Percentiles rank a stretch among this genome's conserved stretches.
phyloP scores from a whole-genome alignment of 2,329 filamentous ascomycete genomes.

The Arachnopeziza araneosa region DNA sequence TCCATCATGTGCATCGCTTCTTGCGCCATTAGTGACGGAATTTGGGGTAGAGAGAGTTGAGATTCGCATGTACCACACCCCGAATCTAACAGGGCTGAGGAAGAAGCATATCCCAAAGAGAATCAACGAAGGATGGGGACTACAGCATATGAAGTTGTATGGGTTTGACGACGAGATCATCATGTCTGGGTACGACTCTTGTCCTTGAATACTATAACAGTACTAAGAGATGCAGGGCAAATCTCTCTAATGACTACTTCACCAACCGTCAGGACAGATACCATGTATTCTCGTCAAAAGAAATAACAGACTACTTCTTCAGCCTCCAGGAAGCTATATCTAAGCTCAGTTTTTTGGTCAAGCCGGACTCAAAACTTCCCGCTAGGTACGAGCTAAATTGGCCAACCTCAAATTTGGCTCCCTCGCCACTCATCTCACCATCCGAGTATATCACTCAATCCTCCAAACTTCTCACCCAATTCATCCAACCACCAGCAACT shows the following conservation, averaged over 20 bases:
- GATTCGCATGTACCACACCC: constrained; percentile 96
- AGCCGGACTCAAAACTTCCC: constrained; percentile 49
- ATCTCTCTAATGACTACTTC: constrained; percentile 90
- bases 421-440: constrained; percentile 67
- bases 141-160: constrained; percentile 99
- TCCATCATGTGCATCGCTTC: constrained; percentile 79
- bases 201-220: neutral
- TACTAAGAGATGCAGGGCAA: constrained; percentile 50
- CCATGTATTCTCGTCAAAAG: constrained; percentile 76
- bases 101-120: constrained; percentile 81
- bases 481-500: constrained; percentile 45
- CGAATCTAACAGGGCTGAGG: constrained; percentile 80
- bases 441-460: constrained; percentile 64
- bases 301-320: constrained; percentile 78
- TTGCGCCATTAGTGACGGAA: constrained; percentile 76
- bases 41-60: constrained; percentile 83
- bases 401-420: constrained; percentile 68
- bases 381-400: constrained; percentile 62
- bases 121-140: constrained; percentile 96
- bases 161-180: constrained; percentile 94
- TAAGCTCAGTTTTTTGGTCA: constrained; percentile 74
- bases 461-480: constrained; percentile 57
- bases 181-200: constrained; percentile 65
- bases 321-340: constrained; percentile 71
- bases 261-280: constrained; percentile 94